Evolutionary conservation across 495 filamentous ascomycete genomes (phyloP).

Genomic region (Penicillium coprophilum): DNA sequence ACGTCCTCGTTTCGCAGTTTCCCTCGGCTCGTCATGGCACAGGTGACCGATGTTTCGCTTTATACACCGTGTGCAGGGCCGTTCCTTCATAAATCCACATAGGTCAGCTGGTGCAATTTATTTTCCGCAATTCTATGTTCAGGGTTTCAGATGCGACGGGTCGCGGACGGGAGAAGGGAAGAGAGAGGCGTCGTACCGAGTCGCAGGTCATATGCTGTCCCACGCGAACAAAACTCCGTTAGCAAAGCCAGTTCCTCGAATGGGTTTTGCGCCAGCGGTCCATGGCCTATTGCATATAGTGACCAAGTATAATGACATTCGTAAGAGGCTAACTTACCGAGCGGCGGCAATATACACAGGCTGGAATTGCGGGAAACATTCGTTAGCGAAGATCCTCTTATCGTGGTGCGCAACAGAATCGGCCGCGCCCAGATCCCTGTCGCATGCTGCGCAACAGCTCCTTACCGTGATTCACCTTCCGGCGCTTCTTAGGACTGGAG

Average conservation of each 20-base stretch:
- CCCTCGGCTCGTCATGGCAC: slow-evolving; percentile 96
- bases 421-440: slow-evolving; percentile 33
- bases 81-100: slow-evolving; percentile 59
- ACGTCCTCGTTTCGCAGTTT: slow-evolving; percentile 73
- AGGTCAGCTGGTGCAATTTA: slow-evolving; percentile 29
- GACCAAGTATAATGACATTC: background rate
- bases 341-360: slow-evolving; percentile 98
- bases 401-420: slow-evolving; percentile 29
- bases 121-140: slow-evolving; percentile 12
- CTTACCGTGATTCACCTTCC: slow-evolving; percentile 99
- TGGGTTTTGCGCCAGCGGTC: background rate
- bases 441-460: slow-evolving; percentile 29
- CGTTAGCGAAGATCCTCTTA: slow-evolving; percentile 35
- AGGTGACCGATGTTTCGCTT: slow-evolving; percentile 98
- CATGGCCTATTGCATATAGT: slow-evolving; percentile 4
- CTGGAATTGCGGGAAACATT: slow-evolving; percentile 50
- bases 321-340: slow-evolving; percentile 68
- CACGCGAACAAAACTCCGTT: slow-evolving; percentile 42
- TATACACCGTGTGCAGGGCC: slow-evolving; percentile 95
- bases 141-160: slow-evolving; percentile 28
- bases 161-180: slow-evolving; percentile 36
- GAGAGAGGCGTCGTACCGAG: slow-evolving; percentile 70
- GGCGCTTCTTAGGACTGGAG: slow-evolving; percentile 84
- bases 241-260: slow-evolving; percentile 26
- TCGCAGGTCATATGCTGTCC: slow-evolving; percentile 99